phyloP scores from a whole-genome alignment of 2,329 filamentous ascomycete genomes.

The Neofusicoccum parvum region DNA sequence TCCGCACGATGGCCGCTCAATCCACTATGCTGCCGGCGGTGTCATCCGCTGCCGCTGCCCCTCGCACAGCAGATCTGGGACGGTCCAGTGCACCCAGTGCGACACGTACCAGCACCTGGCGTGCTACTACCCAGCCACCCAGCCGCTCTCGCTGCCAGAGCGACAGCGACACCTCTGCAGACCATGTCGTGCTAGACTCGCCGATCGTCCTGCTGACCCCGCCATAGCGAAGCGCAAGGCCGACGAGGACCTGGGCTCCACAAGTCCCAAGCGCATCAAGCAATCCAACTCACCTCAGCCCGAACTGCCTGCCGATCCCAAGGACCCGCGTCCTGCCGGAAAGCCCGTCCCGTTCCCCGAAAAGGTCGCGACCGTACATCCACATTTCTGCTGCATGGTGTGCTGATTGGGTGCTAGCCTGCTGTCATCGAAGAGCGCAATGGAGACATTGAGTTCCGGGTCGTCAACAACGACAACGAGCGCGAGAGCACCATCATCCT shows the following conservation, averaged over 20 bases:
- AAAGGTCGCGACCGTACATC: conserved; percentile 59
- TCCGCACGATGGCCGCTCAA: conserved; percentile 18
- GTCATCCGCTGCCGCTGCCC: conserved; percentile 23
- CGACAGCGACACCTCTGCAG: neutral
- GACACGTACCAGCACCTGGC: conserved; percentile 3
- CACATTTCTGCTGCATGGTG: neutral
- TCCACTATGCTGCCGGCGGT: conserved; percentile 9
- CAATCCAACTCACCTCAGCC: conserved; percentile 27
- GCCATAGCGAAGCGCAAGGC: conserved; percentile 69
- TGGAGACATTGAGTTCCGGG: conserved; percentile 93
- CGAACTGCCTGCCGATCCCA: conserved; percentile 40
- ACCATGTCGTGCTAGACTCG: neutral
- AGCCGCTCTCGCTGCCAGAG: neutral
- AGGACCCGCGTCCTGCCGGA: conserved; percentile 47
- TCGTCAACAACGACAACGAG: conserved; percentile 93
- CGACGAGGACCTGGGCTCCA: conserved; percentile 63
- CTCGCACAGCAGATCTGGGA: conserved; percentile 14
- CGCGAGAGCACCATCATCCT: conserved; percentile 90
- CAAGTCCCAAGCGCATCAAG: conserved; percentile 61
- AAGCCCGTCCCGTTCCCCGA: conserved; percentile 84
- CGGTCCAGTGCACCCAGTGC: conserved; percentile 2
- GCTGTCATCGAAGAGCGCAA: conserved; percentile 91
- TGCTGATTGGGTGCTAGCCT: conserved; percentile 55
- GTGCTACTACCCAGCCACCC: conserved; percentile 3
- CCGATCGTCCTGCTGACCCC: neutral